Percentiles rank a stretch among this genome's conserved stretches.
Conservation (phyloP, 2,329 filamentous ascomycete genomes). For the Diaporthe ampelina region DNA sequence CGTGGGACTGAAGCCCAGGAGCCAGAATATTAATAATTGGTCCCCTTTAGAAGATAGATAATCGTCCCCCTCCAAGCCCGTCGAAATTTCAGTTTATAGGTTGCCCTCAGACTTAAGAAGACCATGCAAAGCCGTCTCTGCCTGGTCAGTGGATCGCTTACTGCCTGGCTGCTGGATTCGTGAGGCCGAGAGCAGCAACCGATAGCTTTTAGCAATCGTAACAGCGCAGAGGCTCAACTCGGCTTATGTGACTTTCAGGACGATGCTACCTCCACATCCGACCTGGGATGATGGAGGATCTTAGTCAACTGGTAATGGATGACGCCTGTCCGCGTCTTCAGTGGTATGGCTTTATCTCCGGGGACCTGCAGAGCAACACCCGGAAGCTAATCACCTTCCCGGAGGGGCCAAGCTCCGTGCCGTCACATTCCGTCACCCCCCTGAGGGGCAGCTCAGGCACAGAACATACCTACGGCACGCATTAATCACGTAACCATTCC, state of each 20-base stretch:
- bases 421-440: constrained; percentile 11
- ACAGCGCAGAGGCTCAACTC: background rate
- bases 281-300: background rate
- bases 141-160: no score
- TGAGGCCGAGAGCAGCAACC: no score
- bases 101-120: no score
- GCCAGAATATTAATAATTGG: background rate
- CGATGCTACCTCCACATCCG: background rate
- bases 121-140: no score
- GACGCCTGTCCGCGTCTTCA: background rate
- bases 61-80: background rate
- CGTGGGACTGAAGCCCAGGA: background rate
- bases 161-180: no score
- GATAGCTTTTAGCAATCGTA: background rate
- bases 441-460: background rate
- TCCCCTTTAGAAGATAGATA: background rate
- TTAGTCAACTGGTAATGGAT: constrained; percentile 17
- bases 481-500: no score
- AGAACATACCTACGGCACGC: background rate
- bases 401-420: background rate
- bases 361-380: background rate
- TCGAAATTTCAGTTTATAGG: no score
- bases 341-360: background rate
- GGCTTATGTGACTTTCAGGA: background rate
- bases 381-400: constrained; percentile 7